These are phyloP conservation scores for Yarrowia sp. DNA, from an alignment of 805 yeast genomes.

Conservation along the genomic window DNA sequence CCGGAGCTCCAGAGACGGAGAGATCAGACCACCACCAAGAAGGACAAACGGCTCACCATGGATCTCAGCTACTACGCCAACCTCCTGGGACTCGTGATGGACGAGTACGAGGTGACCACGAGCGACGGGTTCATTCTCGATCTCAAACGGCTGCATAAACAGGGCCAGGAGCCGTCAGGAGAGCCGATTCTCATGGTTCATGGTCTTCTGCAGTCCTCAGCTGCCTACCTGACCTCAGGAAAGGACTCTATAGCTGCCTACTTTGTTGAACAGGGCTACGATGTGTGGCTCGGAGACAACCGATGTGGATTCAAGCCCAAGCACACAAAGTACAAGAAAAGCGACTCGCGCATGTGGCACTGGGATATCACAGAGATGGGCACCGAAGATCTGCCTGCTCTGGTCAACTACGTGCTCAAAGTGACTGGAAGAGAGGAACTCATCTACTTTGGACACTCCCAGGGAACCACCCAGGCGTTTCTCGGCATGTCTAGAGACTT, in stretches of 20 bases:
- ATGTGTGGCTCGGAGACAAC: conserved; percentile 92
- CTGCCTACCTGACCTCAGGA: conserved; percentile 86
- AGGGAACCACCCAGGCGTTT: conserved; percentile 89
- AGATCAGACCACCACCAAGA: conserved; percentile 41
- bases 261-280: conserved; percentile 66
- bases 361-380: conserved; percentile 94
- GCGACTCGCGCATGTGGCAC: conserved; percentile 75
- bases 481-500: conserved; percentile 64
- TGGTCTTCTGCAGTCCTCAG: conserved; percentile 87
- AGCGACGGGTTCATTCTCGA: conserved; percentile 80
- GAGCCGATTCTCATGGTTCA: conserved; percentile 79
- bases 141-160: conserved; percentile 66
- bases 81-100: conserved; percentile 65
- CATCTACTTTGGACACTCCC: conserved; percentile 82
- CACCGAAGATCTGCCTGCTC: conserved; percentile 72
- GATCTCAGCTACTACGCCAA: conserved; percentile 73
- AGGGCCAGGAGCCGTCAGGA: conserved; percentile 44
- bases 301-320: conserved; percentile 82
- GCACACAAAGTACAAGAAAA: conserved; percentile 58
- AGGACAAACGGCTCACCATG: conserved; percentile 54
- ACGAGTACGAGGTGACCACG: conserved; percentile 68
- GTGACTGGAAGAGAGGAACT: conserved; percentile 53
- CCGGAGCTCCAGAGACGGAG: conserved; percentile 47
- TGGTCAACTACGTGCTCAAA: conserved; percentile 66
- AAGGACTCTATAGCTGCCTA: conserved; percentile 71